These are phyloP conservation scores for Leucocoprinus leucothites DNA, from an alignment of 768 basidiomycete genomes.

Conservation along the genomic window DNA sequence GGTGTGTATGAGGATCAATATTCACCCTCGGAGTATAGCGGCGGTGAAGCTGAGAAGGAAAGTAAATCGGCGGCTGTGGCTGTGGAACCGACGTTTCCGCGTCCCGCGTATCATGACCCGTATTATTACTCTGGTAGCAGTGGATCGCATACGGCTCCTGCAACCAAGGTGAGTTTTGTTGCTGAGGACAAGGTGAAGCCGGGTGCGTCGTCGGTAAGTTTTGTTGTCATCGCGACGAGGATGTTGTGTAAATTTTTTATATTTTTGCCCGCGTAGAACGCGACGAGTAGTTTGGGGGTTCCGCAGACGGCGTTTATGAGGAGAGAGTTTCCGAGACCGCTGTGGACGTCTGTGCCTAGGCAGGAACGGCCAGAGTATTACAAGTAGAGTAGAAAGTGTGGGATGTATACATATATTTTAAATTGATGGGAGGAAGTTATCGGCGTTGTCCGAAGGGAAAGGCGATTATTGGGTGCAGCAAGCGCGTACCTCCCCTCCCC, in stretches of 20 bases:
- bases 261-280: background rate
- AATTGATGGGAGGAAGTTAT: no score
- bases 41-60: no score
- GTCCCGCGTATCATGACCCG: conserved; percentile 8
- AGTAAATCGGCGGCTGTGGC: no score
- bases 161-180: background rate
- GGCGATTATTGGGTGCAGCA: conserved; percentile 23
- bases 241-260: no score
- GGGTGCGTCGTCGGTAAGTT: background rate
- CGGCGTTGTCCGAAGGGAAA: conserved; percentile 25
- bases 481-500: no score
- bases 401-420: no score
- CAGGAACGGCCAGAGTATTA: background rate
- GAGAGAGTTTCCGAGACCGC: conserved; percentile 3
- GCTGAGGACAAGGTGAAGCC: background rate
- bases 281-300: background rate
- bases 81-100: conserved; percentile 13
- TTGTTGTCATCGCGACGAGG: conserved; percentile 12
- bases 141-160: conserved; percentile 4
- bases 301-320: conserved; percentile 4
- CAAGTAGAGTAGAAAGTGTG: background rate
- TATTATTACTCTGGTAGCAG: no score
- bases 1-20: no score
- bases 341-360: conserved; percentile 4
- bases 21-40: no score